Conservation (phyloP, 2,329 filamentous ascomycete genomes). For the Paecilomyces niveus region DNA sequence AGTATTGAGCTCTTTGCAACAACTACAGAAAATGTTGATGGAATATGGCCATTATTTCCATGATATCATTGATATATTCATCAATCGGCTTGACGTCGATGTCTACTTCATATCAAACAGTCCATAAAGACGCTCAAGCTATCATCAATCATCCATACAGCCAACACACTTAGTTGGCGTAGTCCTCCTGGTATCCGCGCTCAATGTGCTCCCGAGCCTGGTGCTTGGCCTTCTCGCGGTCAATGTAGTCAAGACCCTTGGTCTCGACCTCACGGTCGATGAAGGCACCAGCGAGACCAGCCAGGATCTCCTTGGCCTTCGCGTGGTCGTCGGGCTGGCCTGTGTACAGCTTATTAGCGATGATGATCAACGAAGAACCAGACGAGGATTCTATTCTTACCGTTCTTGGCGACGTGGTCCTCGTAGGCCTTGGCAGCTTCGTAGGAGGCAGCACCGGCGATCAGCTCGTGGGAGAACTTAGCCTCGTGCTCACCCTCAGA, state of each 20-base stretch:
- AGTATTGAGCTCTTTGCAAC: background rate
- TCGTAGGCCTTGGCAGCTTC: constrained; percentile 75
- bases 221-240: constrained; percentile 53
- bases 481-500: constrained; percentile 44
- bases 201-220: constrained; percentile 46
- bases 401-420: constrained; percentile 62
- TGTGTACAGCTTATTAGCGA: constrained; percentile 19
- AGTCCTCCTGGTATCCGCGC: background rate
- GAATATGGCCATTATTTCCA: background rate
- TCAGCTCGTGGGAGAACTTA: constrained; percentile 63
- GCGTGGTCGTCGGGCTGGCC: constrained; percentile 62
- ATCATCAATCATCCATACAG: background rate
- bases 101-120: background rate
- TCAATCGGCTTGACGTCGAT: background rate
- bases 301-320: constrained; percentile 71
- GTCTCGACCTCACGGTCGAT: constrained; percentile 68
- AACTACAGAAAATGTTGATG: background rate
- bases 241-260: constrained; percentile 54
- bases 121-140: background rate
- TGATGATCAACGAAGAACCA: background rate
- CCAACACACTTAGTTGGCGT: background rate
- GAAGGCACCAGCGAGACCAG: constrained; percentile 67
- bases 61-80: background rate
- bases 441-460: constrained; percentile 71
- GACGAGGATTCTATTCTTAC: constrained; percentile 34